Evolutionary conservation across 371 early-diverging fungal genomes (phyloP).

Genomic region (Circinella minor): DNA sequence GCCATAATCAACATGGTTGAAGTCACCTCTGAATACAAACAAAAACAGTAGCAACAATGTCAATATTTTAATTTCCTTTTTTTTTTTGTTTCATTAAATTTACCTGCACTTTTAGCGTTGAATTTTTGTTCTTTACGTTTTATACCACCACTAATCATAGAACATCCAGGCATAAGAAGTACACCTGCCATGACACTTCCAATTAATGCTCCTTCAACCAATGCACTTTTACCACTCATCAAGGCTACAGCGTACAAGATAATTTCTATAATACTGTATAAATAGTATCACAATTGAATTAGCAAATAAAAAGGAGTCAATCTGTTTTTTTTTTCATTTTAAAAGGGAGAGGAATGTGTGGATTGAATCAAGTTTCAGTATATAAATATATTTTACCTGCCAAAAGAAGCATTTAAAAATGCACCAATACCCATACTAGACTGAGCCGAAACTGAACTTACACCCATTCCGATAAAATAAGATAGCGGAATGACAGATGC

Average conservation of each 20-base stretch:
- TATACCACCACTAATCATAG: conserved; percentile 93
- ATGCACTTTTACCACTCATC: conserved; percentile 81
- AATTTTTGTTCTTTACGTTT: conserved; percentile 91
- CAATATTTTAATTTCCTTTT: background rate
- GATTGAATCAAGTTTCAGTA: too few species aligned
- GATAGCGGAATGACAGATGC: conserved; percentile 91
- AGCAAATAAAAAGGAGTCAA: too few species aligned
- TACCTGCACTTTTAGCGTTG: conserved; percentile 92
- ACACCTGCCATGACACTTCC: conserved; percentile 91
- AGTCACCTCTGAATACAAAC: conserved; percentile 71
- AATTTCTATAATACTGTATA: conserved; percentile 86
- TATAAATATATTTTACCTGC: conserved; percentile 32
- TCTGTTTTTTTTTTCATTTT: too few species aligned
- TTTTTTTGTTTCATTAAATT: background rate
- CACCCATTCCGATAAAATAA: conserved; percentile 97
- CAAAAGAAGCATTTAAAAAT: conserved; percentile 97
- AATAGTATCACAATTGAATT: background rate
- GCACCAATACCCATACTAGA: conserved; percentile 91
- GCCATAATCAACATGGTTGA: conserved; percentile 94
- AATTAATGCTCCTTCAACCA: conserved; percentile 93
- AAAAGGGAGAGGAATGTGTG: too few species aligned
- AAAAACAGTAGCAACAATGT: background rate
- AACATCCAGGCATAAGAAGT: conserved; percentile 89
- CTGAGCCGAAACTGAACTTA: conserved; percentile 94
- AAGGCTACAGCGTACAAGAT: conserved; percentile 91